phyloP scores from a whole-genome alignment of 2,329 filamentous ascomycete genomes.

The Penicillium sp. region DNA sequence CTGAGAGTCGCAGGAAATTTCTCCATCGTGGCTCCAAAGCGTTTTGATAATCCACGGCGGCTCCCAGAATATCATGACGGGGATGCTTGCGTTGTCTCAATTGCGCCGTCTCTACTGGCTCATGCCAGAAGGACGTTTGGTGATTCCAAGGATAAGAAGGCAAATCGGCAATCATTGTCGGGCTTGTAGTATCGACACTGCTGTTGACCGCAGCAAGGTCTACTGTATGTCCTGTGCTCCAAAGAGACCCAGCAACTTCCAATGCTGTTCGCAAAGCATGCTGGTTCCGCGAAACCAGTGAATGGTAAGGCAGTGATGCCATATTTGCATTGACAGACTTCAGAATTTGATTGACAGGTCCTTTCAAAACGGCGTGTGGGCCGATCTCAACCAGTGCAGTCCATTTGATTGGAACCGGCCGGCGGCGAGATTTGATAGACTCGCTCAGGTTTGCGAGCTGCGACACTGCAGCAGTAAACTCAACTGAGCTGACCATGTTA shows the following conservation, averaged over 20 bases:
- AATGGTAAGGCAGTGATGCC: conserved; percentile 11
- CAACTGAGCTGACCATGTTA: conserved; percentile 26
- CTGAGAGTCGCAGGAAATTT: conserved; percentile 34
- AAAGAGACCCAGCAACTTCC: conserved; percentile 15
- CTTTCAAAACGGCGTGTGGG: conserved; percentile 30
- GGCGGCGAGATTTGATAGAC: conserved; percentile 15
- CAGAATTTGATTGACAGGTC: conserved; percentile 26
- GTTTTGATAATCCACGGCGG: conserved; percentile 20
- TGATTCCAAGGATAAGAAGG: conserved; percentile 48
- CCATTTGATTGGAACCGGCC: conserved; percentile 17
- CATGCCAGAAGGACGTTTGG: conserved; percentile 41
- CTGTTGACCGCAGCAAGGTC: conserved; percentile 14
- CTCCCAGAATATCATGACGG: conserved; percentile 29
- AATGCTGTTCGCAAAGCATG: conserved; percentile 13
- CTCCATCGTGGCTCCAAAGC: conserved; percentile 45
- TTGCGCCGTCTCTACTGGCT: conserved; percentile 26
- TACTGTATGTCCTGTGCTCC: conserved; percentile 14
- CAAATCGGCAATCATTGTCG: conserved; percentile 27
- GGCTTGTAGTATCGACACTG: conserved; percentile 6
- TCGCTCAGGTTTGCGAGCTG: conserved; percentile 15
- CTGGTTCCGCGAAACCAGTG: conserved; percentile 13
- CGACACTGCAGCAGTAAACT: conserved; percentile 23
- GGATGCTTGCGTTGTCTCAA: conserved; percentile 26
- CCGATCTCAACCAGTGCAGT: conserved; percentile 29
- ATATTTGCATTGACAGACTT: conserved; percentile 9